phyloP scores from a whole-genome alignment of 2,329 filamentous ascomycete genomes.

The Penicillium sp. region DNA sequence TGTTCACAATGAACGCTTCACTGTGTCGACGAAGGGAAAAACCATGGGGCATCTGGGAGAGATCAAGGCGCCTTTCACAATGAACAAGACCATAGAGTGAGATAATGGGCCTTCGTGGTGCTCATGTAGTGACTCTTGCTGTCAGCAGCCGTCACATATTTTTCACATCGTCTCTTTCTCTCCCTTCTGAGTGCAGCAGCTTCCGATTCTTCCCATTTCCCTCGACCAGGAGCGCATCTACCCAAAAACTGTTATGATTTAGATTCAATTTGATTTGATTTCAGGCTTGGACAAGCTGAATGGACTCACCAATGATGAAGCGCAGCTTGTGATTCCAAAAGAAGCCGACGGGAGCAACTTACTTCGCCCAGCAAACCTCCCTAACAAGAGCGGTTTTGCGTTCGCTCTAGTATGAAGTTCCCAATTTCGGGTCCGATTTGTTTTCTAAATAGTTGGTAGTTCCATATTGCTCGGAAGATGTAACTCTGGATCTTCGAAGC shows the following conservation, averaged over 20 bases:
- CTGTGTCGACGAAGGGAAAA: slow-evolving; percentile 42
- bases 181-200: no score
- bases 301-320: slow-evolving; percentile 41
- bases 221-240: background rate
- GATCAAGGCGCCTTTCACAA: slow-evolving; percentile 37
- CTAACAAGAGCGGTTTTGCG: slow-evolving; percentile 47
- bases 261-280: background rate
- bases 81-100: slow-evolving; percentile 48
- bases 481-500: slow-evolving; percentile 47
- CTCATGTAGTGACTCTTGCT: no score
- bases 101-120: slow-evolving; percentile 18
- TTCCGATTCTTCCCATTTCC: no score
- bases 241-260: background rate
- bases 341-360: slow-evolving; percentile 45
- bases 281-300: slow-evolving; percentile 38
- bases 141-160: no score
- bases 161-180: no score
- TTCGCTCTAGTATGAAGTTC: slow-evolving; percentile 31
- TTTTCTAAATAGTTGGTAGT: background rate
- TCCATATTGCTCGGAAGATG: slow-evolving; percentile 36
- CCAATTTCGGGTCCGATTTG: no score
- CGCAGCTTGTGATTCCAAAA: slow-evolving; percentile 41
- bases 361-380: slow-evolving; percentile 45
- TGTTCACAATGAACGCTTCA: slow-evolving; percentile 39
- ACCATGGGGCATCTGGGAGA: slow-evolving; percentile 43